Base-by-base conservation (phyloP, 1,284 basidiomycete species). In the Melampsora americana region DNA sequence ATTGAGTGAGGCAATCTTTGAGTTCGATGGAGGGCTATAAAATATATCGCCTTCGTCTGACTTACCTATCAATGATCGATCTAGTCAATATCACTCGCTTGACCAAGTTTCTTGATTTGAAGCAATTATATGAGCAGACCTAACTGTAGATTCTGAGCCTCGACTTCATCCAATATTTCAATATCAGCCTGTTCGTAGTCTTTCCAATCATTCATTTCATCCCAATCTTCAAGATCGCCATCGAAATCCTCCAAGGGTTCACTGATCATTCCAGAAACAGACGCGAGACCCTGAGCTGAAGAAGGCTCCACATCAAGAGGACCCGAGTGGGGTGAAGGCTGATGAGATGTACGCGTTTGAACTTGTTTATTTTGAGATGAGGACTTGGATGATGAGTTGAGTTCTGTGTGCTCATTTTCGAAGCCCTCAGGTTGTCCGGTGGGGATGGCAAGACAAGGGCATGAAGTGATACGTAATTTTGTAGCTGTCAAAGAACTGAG, bases 151-250 rank as follows among this genome's bases (percentile, higher is more conserved):
- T 53, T 30, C 28, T 26, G 30, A 23, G 30, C 14, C 23, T 69
- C 68, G 5, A 44, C 12, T 69, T 69, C 35, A 35, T 71, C 69
- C 1, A 71, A 20, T 46, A 26, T 44, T 32, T 60, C 59, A n/a
- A 71, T 56, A 50, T 71, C 69, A n/a, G 59, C 60, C 30, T 69
- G 68, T 2, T 71, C 69, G 46, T 23, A 71, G 39, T 71, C 69
- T 42, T 61, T 64, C 69, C 69, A 71, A 44, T 61, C 61, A 32
- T 71, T 59, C 39, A 61, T 44, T 32, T 71, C 59, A 32, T 59
- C 62, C 28, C 48, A 48, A 26, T 71, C 69, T 23, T 35, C 20
- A 61, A 64, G 56, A 9, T 71, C 32, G n/a, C 35, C 23, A 30
- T 53, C 39, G 18, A 39, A 20, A 6, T 64, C 60, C n/a, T 28